A percentile compares a stretch with the other conserved stretches of the same genome.
Conservation (phyloP, 805 yeast species). For the Tetrapisispora fleetii region DNA sequence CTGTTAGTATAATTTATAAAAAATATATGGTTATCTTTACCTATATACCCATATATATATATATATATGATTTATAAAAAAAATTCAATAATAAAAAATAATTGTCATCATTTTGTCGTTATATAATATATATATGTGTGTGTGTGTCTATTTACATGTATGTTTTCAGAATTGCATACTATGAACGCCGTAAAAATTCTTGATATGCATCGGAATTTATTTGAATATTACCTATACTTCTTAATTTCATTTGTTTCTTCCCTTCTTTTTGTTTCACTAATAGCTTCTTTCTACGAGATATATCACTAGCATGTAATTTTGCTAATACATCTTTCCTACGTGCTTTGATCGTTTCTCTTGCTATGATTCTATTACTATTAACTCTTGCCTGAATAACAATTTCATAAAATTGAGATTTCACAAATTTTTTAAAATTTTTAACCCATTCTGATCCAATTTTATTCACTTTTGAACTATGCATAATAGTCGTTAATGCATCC, state of each 20-base stretch:
- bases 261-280: constrained; percentile 89
- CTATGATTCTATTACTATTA: constrained; percentile 65
- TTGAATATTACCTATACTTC: constrained; percentile 64
- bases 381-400: constrained; percentile 88
- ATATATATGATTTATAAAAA: no score
- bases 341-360: constrained; percentile 90
- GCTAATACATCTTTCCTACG: constrained; percentile 92
- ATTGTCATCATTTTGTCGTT: background rate
- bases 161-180: background rate
- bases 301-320: constrained; percentile 86
- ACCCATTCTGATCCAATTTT: constrained; percentile 75
- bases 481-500: constrained; percentile 85
- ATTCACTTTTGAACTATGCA: constrained; percentile 74
- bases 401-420: constrained; percentile 79
- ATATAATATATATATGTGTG: background rate
- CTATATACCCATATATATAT: background rate
- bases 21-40: no score
- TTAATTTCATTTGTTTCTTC: constrained; percentile 66
- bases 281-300: constrained; percentile 79
- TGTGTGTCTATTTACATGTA: no score
- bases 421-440: constrained; percentile 64
- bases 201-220: constrained; percentile 84
- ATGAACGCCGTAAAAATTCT: constrained; percentile 46
- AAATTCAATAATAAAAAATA: background rate
- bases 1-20: no score